Evolutionary conservation across 768 basidiomycete species (phyloP).

Genomic region (Boletus edulis): DNA sequence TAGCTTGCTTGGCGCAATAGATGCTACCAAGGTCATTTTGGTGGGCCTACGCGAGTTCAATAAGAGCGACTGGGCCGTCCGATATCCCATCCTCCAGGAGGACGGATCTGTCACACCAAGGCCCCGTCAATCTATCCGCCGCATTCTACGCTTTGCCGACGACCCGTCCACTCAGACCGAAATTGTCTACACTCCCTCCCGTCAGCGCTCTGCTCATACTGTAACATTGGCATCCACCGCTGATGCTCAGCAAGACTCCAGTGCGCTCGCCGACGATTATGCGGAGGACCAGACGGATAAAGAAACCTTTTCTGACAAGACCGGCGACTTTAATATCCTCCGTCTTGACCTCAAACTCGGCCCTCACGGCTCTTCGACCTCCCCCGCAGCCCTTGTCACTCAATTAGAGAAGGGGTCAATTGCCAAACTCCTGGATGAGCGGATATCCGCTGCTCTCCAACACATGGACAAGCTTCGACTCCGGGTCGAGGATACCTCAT

Average conservation of each 20-base stretch:
- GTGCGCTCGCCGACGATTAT: constrained; percentile 13
- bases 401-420: constrained; percentile 93
- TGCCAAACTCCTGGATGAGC: constrained; percentile 86
- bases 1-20: constrained; percentile 68
- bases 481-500: constrained; percentile 88
- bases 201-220: constrained; percentile 52
- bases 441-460: constrained; percentile 66
- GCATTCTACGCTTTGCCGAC: constrained; percentile 83
- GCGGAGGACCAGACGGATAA: constrained; percentile 28
- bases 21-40: constrained; percentile 66
- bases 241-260: constrained; percentile 40
- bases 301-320: constrained; percentile 39
- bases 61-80: constrained; percentile 81
- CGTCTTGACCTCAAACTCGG: constrained; percentile 93
- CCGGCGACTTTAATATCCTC: constrained; percentile 79
- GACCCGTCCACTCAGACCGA: constrained; percentile 68
- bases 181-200: constrained; percentile 54
- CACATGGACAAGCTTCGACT: constrained; percentile 84
- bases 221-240: constrained; percentile 55
- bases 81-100: constrained; percentile 77
- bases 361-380: constrained; percentile 57
- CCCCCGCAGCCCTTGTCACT: constrained; percentile 73
- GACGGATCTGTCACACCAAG: constrained; percentile 24
- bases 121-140: constrained; percentile 47
- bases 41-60: constrained; percentile 76